These are phyloP conservation scores for Hericium alpestre DNA, from an alignment of 768 basidiomycete genomes.

Conservation along the genomic window DNA sequence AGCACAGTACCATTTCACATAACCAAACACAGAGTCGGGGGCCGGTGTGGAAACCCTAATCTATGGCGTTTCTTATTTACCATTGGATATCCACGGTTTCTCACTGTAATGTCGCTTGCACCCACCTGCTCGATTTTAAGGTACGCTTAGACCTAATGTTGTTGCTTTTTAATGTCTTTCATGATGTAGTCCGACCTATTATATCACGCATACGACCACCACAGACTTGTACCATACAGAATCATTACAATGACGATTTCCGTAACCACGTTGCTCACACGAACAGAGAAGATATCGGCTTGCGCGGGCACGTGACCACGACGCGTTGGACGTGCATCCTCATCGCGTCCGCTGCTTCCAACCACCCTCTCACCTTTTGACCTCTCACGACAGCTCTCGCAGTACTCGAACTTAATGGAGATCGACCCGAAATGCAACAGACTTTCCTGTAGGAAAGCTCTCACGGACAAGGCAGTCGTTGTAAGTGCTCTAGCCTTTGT, in stretches of 20 bases:
- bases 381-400: no score
- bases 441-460: slow-evolving; percentile 56
- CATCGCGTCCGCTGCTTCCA: no score
- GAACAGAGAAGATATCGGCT: not conserved
- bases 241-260: not conserved
- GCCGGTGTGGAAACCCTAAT: slow-evolving; percentile 13
- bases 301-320: not conserved
- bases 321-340: not conserved
- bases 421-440: slow-evolving; percentile 69
- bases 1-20: not conserved
- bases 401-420: slow-evolving; percentile 39
- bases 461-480: slow-evolving; percentile 77
- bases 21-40: slow-evolving; percentile 6
- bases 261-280: no score
- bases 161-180: not conserved
- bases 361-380: no score
- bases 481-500: slow-evolving; percentile 34
- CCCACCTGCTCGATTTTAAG: not conserved
- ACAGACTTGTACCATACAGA: not conserved
- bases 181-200: not conserved
- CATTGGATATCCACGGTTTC: not conserved
- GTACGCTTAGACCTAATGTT: not conserved
- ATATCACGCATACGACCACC: not conserved
- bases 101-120: not conserved
- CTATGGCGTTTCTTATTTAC: not conserved